Conservation (phyloP, 768 basidiomycete genomes). For the Hericium alpestre region DNA sequence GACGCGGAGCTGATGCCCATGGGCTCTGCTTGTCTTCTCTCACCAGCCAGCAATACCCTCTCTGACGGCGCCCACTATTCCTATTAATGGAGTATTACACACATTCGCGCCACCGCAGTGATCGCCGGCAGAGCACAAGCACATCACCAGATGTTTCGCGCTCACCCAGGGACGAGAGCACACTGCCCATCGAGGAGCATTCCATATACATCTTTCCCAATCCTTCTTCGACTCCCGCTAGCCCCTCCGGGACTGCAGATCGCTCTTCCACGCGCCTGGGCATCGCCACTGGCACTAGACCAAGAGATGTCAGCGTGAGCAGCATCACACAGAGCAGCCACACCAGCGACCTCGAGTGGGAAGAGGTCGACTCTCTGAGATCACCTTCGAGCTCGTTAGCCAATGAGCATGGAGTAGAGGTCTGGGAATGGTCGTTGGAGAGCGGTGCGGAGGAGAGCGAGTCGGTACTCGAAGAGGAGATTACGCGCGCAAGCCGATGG, state of each 20-base stretch:
- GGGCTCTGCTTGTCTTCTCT: too few relatives aligned
- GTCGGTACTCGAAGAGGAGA: conserved; percentile 16
- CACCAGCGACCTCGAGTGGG: neutral
- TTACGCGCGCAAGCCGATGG: conserved; percentile 12
- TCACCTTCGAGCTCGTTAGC: neutral
- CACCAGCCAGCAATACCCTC: too few relatives aligned
- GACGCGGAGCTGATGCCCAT: too few relatives aligned
- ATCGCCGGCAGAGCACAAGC: too few relatives aligned
- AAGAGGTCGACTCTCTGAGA: neutral
- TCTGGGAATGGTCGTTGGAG: conserved; percentile 16
- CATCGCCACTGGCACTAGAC: neutral
- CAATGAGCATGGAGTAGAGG: conserved; percentile 11
- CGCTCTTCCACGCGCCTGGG: neutral
- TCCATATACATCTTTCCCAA: conserved; percentile 5
- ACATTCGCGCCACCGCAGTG: too few relatives aligned
- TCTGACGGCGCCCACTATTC: too few relatives aligned
- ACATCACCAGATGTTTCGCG: too few relatives aligned
- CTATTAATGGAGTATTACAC: too few relatives aligned
- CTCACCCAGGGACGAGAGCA: neutral
- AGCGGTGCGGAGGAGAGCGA: conserved; percentile 5
- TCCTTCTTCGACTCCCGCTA: neutral
- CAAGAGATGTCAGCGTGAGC: conserved; percentile 6
- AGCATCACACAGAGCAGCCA: neutral
- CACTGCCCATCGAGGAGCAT: neutral
- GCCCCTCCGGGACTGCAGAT: neutral